Evolutionary conservation across 2,329 filamentous ascomycete species (phyloP), one percentile per base, ranked within the genome.

Genomic region (Sporothrix brunneoviolacea): DNA sequence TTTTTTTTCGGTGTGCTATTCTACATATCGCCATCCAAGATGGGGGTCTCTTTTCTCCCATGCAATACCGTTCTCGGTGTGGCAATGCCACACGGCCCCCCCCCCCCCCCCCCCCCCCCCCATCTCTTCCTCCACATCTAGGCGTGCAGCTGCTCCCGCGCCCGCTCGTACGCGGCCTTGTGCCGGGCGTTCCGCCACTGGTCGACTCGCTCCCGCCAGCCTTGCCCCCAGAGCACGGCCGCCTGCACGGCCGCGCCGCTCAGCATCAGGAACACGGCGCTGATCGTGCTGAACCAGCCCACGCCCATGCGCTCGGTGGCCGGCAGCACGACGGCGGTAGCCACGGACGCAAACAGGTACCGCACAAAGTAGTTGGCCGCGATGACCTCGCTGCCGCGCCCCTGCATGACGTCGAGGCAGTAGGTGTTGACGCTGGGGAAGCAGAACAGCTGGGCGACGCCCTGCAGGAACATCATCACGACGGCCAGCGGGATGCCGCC

Each of bases 351-450:
- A 57, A 90, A 86, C 6, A 89, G 62, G 64, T 91, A 93, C 6
- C 88, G 74, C 45, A 87, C 72, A 60, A 89, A 81, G 64, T 91
- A 93, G 64, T 91, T 93, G 0, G 86, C 85, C 0, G 86, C 86
- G 38, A 88, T 80, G 4, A 91, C 85, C 61, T 93, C 87, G 4
- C 83, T 79, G 38, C 80, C 80, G 27, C 77, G 71, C 1, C 74
- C 73, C 56, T 84, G 84, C 82, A 91, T 88, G 12, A 91, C 86
- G 63, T 93, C 87, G 36, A 93, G 67, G 62, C 86, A 91, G 66
- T 93, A 87, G 2, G 82, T 84, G 61, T 87, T 86, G 53, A 88
- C 60, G 54, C 75, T 79, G 0, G 83, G 82, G 56, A 86, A 86
- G 59, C 82, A 85, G 58, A 86, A 83, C 3, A 86, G 65, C 52